A percentile compares a stretch with the other conserved stretches of the same genome.
Conservation (phyloP, 257 asterid genomes). For the Paulownia fortunei region DNA sequence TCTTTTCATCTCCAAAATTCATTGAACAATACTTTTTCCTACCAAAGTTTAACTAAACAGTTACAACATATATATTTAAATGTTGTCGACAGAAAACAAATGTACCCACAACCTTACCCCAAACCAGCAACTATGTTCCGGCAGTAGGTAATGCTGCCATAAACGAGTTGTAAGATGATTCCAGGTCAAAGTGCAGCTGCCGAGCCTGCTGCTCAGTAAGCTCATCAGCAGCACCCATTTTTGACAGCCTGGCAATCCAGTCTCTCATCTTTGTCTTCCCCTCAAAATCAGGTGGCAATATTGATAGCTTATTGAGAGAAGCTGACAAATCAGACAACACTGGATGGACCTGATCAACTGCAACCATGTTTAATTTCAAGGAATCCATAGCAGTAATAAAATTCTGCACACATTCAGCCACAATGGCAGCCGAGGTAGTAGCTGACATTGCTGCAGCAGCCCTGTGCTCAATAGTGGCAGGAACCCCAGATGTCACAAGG, state of each 20-base stretch:
- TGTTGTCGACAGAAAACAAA: constrained; percentile 18
- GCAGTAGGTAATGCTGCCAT: constrained; percentile 88
- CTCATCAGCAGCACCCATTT: constrained; percentile 96
- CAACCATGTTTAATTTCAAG: constrained; percentile 83
- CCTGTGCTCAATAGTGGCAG: constrained; percentile 92
- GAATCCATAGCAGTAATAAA: constrained; percentile 97
- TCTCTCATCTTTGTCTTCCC: constrained; percentile 95
- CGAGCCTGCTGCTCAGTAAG: constrained; percentile 96
- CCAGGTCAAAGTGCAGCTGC: constrained; percentile 95
- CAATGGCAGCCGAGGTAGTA: constrained; percentile 75
- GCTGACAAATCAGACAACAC: constrained; percentile 74
- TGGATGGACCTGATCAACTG: constrained; percentile 97
- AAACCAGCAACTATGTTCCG: constrained; percentile 54
- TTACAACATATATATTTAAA: constrained; percentile 29
- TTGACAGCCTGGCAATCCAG: constrained; percentile 84
- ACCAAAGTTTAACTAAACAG: constrained; percentile 22
- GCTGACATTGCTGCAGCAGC: constrained; percentile 60
- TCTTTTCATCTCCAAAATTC: constrained; percentile 5
- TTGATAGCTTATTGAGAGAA: constrained; percentile 79
- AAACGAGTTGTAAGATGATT: constrained; percentile 91
- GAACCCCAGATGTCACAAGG: constrained; percentile 79
- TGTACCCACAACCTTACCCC: constrained; percentile 48
- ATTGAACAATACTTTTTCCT: constrained; percentile 21
- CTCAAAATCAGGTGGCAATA: constrained; percentile 87
- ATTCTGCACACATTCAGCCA: constrained; percentile 93